These are phyloP conservation scores for Triticum turgidum DNA, from an alignment of 176 grass and related monocot species.

Conservation along the genomic window DNA sequence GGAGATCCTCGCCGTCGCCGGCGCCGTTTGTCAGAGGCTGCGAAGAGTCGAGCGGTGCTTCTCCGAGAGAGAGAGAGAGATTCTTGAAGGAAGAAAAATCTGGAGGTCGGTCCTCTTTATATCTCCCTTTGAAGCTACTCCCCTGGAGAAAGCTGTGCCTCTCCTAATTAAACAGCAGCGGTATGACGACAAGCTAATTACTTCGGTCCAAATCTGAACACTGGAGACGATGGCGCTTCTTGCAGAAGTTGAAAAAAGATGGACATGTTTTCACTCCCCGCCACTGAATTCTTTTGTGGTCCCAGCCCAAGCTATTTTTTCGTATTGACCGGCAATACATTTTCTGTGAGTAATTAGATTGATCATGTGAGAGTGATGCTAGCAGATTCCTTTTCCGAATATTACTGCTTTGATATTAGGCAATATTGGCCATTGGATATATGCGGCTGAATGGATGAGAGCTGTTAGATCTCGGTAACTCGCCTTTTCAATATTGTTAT, in stretches of 20 bases:
- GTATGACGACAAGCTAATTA: too few relatives aligned
- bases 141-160: slow-evolving; percentile 1
- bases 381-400: neutral
- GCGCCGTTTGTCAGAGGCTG: neutral
- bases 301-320: neutral
- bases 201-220: slow-evolving; percentile 1
- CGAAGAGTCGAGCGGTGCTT: neutral
- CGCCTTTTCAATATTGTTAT: too few relatives aligned
- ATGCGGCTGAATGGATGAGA: too few relatives aligned
- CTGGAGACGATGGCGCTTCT: neutral
- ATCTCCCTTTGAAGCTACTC: slow-evolving; percentile 41
- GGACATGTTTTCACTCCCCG: neutral
- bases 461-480: too few relatives aligned
- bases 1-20: neutral
- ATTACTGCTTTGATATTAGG: too few relatives aligned
- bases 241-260: neutral
- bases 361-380: slow-evolving; percentile 14
- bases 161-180: slow-evolving; percentile 26
- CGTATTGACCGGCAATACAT: neutral
- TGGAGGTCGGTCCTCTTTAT: slow-evolving; percentile 25
- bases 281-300: neutral
- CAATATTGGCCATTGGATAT: too few relatives aligned
- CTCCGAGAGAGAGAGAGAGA: neutral
- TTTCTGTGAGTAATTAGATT: neutral
- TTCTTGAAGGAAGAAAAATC: slow-evolving; percentile 17